These are phyloP conservation scores for Pezicula carpinea DNA, from an alignment of 2,329 filamentous ascomycete species.

Conservation along the genomic window DNA sequence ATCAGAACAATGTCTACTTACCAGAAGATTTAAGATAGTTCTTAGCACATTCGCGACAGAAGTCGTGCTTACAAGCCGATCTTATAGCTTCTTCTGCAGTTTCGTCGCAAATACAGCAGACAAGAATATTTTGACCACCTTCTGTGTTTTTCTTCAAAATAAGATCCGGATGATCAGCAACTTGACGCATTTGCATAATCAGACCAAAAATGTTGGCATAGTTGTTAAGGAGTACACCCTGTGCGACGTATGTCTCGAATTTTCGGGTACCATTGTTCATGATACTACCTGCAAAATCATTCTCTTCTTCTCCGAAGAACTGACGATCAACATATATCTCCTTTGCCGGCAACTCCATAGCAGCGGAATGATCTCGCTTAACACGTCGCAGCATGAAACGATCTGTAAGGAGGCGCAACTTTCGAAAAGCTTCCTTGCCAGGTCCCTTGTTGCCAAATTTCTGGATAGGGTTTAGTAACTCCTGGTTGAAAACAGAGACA, in stretches of 20 bases:
- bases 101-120: slow-evolving; percentile 95
- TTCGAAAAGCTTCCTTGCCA: slow-evolving; percentile 68
- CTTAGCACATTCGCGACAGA: slow-evolving; percentile 76
- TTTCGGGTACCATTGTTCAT: slow-evolving; percentile 86
- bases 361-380: slow-evolving; percentile 88
- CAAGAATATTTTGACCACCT: slow-evolving; percentile 82
- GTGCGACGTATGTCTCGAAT: slow-evolving; percentile 93
- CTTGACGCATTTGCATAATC: slow-evolving; percentile 99
- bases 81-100: slow-evolving; percentile 91
- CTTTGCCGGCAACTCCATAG: slow-evolving; percentile 96
- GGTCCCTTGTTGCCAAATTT: slow-evolving; percentile 54
- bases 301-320: slow-evolving; percentile 94
- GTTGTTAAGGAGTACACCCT: slow-evolving; percentile 91
- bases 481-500: slow-evolving; percentile 88
- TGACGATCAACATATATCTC: slow-evolving; percentile 88
- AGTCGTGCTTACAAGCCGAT: slow-evolving; percentile 89
- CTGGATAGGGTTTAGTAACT: slow-evolving; percentile 80
- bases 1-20: slow-evolving; percentile 38
- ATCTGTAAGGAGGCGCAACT: slow-evolving; percentile 83
- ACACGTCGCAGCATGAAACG: slow-evolving; percentile 93
- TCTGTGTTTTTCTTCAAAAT: slow-evolving; percentile 83
- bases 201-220: slow-evolving; percentile 98
- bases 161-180: slow-evolving; percentile 92
- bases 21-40: slow-evolving; percentile 77
- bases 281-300: slow-evolving; percentile 91